Evolutionary conservation across 2,329 filamentous ascomycete genomes (phyloP).

Genomic region (Alternaria burnsii): DNA sequence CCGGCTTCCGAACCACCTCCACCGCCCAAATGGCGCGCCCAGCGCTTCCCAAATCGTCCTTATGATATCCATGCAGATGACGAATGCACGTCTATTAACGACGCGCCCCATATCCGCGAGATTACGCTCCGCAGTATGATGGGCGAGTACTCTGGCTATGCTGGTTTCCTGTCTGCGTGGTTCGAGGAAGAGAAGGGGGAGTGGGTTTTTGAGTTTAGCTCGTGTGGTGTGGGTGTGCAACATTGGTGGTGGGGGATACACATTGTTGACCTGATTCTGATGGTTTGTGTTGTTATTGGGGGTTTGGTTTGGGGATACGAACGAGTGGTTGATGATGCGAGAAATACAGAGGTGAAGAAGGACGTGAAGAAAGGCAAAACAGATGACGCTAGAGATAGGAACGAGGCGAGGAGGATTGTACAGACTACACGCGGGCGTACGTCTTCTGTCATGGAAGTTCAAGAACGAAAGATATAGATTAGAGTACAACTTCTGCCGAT

Average conservation of each 20-base stretch:
- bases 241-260: constrained; percentile 96
- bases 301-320: background rate
- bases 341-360: background rate
- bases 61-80: constrained; percentile 48
- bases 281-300: constrained; percentile 5
- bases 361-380: background rate
- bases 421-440: background rate
- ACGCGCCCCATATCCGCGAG: constrained; percentile 74
- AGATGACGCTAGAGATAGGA: background rate
- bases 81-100: constrained; percentile 25
- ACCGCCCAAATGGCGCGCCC: constrained; percentile 32
- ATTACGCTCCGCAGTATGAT: constrained; percentile 98
- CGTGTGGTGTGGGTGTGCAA: constrained; percentile 82
- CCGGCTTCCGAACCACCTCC: constrained; percentile 3
- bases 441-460: constrained; percentile 2
- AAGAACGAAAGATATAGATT: constrained; percentile 5
- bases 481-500: background rate
- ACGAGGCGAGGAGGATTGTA: background rate
- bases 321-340: background rate
- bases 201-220: constrained; percentile 84
- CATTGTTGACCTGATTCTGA: constrained; percentile 39
- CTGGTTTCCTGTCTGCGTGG: constrained; percentile 87
- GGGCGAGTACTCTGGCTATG: constrained; percentile 93
- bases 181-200: constrained; percentile 82
- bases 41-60: constrained; percentile 26